Conservation (phyloP, 148 eudicot species). For the Arbutus unedo region DNA sequence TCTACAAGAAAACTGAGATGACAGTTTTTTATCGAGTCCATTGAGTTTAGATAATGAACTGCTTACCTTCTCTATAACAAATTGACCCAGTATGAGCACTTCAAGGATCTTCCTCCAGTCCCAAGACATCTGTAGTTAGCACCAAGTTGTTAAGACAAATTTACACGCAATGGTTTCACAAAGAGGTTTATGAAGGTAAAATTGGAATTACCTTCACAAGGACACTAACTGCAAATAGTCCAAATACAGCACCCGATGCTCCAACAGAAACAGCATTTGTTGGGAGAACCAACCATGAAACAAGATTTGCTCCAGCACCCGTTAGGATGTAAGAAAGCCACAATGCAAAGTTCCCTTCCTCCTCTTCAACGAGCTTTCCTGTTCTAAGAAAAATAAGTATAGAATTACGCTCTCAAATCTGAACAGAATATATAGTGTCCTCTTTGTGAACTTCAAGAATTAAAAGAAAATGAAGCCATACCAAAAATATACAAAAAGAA, state of each 20-base stretch:
- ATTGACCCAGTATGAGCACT: slow-evolving; percentile 96
- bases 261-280: slow-evolving; percentile 97
- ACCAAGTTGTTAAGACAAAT: slow-evolving; percentile 16
- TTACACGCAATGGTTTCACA: background rate
- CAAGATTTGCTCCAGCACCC: slow-evolving; percentile 95
- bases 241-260: slow-evolving; percentile 96
- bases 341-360: slow-evolving; percentile 85
- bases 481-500: slow-evolving; percentile 97
- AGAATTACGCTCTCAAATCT: background rate
- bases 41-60: background rate
- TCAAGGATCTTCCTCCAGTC: slow-evolving; percentile 99
- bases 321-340: slow-evolving; percentile 94
- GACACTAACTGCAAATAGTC: slow-evolving; percentile 95
- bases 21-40: background rate
- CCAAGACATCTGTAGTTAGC: slow-evolving; percentile 75
- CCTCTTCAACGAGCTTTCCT: slow-evolving; percentile 99
- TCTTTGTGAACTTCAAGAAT: background rate
- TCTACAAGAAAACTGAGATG: background rate
- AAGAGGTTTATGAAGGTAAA: background rate
- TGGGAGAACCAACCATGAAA: slow-evolving; percentile 89
- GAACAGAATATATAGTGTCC: background rate
- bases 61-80: slow-evolving; percentile 83
- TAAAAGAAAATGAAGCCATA: slow-evolving; percentile 32
- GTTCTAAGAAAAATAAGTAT: slow-evolving; percentile 11
- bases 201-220: slow-evolving; percentile 68